Evolutionary conservation across 768 basidiomycete species (phyloP), one percentile per base, ranked within the genome.

Genomic region (Mycena indigotica): DNA sequence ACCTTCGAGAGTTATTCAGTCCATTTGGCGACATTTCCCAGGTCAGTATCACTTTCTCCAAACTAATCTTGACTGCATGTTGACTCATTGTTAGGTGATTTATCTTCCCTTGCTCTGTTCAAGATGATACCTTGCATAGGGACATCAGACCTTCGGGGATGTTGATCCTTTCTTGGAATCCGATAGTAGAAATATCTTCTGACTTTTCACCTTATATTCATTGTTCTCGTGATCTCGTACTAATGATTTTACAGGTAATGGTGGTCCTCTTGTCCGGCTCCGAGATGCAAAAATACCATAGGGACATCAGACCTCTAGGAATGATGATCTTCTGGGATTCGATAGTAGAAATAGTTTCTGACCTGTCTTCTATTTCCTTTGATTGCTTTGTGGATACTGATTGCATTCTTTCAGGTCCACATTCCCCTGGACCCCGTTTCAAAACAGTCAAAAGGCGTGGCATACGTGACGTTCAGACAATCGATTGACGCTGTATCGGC

Each of bases 21-120:
- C 75, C 81, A 0, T 92, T 83, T 68, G 95, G 95, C 8, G 77
- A 83, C 44, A 69, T 97, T 29, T 80, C 80, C 39, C 89, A 95
- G 88, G 93, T 93, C 59, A 79, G 84, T 50, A 41, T 61, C 23
- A 15, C 26, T 59, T 21, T 16, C 23, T 44, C 28, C 40, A n/a
- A n/a, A n/a, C n/a, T n/a, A n/a, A n/a, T n/a, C n/a, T n/a, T n/a
- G n/a, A 52, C 32, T 44, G 50, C 4, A 19, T 38, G 56, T 46
- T 26, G 41, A 45, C 24, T 45, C 8, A 10, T 8, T 15, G 19
- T 21, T 60, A 51, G 57, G 16, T 29, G 17, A 23, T 60, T 32
- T n/a, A 23, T 61, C 28, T 53, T 52, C 50, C 25, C 32, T 56
- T 55, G 41, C n/a, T n/a, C n/a, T n/a, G n/a, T n/a, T n/a, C 32